Percentiles rank a stretch among this genome's conserved stretches.
Conservation (phyloP, 2,329 filamentous ascomycete species). For the Aureobasidium uvarum region DNA sequence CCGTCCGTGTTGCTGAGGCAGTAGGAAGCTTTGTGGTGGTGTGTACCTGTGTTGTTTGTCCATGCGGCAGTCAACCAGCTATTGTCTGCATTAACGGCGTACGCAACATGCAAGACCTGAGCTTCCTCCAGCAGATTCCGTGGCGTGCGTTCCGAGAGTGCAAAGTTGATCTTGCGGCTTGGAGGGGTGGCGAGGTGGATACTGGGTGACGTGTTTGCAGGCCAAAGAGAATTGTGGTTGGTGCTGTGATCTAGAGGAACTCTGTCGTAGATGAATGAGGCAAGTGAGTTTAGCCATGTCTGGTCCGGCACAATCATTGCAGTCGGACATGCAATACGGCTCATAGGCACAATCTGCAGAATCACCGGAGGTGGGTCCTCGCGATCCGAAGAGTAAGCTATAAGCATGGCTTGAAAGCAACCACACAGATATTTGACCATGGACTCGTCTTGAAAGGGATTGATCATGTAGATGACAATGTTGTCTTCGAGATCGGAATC, state of each 20-base stretch:
- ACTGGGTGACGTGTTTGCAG: constrained; percentile 61
- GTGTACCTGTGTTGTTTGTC: constrained; percentile 73
- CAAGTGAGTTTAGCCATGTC: constrained; percentile 60
- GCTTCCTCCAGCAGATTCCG: constrained; percentile 74
- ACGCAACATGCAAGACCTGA: constrained; percentile 76
- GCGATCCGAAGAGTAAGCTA: constrained; percentile 53
- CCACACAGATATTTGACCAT: constrained; percentile 67
- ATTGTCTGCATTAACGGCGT: constrained; percentile 70
- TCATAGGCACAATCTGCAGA: constrained; percentile 70
- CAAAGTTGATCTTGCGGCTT: constrained; percentile 73
- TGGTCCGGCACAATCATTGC: constrained; percentile 63
- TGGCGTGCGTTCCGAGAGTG: constrained; percentile 64
- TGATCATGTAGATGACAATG: constrained; percentile 73
- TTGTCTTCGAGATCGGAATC: constrained; percentile 45
- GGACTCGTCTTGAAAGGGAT: constrained; percentile 61
- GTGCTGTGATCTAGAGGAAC: constrained; percentile 50
- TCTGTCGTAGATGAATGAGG: constrained; percentile 74
- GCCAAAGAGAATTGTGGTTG: constrained; percentile 39
- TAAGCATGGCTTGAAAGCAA: constrained; percentile 70
- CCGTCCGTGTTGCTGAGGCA: constrained; percentile 56
- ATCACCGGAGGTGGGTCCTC: constrained; percentile 58
- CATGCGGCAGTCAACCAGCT: constrained; percentile 77
- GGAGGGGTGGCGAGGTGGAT: constrained; percentile 69
- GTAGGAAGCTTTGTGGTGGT: constrained; percentile 71
- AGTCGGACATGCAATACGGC: constrained; percentile 63